Conservation (phyloP, 208 protist genomes). For the Trypanosoma brucei region DNA sequence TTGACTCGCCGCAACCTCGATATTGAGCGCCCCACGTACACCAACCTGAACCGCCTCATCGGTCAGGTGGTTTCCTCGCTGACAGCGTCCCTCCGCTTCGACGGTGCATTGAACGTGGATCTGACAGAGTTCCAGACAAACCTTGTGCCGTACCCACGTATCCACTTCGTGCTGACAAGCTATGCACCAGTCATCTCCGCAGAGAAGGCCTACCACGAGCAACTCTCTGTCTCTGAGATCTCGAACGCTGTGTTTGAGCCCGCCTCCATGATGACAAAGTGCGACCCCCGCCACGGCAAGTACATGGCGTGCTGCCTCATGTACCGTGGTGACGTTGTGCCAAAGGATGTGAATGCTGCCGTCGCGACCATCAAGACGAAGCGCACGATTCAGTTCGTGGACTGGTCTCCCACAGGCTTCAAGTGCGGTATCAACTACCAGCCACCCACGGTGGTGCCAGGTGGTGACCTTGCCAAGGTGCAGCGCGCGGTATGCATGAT, state of each 20-base stretch:
- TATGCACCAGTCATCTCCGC: constrained; percentile 92
- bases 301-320: constrained; percentile 97
- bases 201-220: constrained; percentile 94
- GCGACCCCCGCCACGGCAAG: constrained; percentile 94
- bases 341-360: constrained; percentile 95
- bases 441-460: constrained; percentile 94
- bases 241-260: constrained; percentile 94
- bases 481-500: constrained; percentile 95
- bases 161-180: constrained; percentile 94
- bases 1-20: constrained; percentile 91
- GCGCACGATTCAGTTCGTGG: constrained; percentile 94
- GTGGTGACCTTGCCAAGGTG: constrained; percentile 93
- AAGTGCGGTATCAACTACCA: constrained; percentile 99
- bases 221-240: constrained; percentile 92
- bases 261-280: constrained; percentile 92
- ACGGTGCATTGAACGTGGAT: constrained; percentile 95
- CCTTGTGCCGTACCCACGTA: constrained; percentile 96
- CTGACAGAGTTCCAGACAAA: constrained; percentile 97
- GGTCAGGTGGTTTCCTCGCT: constrained; percentile 94
- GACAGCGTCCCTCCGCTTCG: constrained; percentile 94
- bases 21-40: constrained; percentile 94
- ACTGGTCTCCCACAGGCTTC: constrained; percentile 97
- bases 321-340: constrained; percentile 97
- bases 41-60: constrained; percentile 95
- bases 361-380: constrained; percentile 95